A percentile compares a stretch with the other conserved stretches of the same genome.
Evolutionary conservation across 2,329 filamentous ascomycete species (phyloP).

Genomic region (Cordyceps tenuipes): DNA sequence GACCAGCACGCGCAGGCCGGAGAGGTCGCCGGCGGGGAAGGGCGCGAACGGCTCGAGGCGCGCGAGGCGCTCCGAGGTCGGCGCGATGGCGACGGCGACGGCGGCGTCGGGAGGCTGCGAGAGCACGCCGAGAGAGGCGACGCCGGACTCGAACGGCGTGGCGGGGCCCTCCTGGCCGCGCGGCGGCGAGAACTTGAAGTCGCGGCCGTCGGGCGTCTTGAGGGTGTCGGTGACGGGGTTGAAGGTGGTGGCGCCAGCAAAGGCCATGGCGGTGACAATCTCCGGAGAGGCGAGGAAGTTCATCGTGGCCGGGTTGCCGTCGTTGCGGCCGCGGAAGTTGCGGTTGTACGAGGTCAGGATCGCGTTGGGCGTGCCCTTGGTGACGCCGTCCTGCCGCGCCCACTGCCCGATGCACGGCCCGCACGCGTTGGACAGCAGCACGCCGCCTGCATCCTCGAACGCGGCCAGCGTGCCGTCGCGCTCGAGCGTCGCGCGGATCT

Average conservation of each 20-base stretch:
- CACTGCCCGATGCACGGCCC: constrained; percentile 92
- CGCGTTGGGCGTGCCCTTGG: constrained; percentile 81
- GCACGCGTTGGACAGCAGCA: constrained; percentile 89
- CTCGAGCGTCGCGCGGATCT: constrained; percentile 89
- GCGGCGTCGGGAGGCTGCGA: constrained; percentile 63
- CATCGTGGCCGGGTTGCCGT: constrained; percentile 94
- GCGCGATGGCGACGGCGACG: constrained; percentile 68
- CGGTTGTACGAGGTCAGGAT: constrained; percentile 98
- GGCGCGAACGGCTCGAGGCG: constrained; percentile 81
- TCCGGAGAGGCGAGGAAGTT: constrained; percentile 98
- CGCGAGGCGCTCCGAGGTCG: constrained; percentile 82
- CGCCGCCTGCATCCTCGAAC: constrained; percentile 78
- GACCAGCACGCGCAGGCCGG: constrained; percentile 76
- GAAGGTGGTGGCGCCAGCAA: constrained; percentile 86
- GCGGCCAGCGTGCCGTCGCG: constrained; percentile 80
- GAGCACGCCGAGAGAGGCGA: constrained; percentile 63
- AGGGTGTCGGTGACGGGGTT: constrained; percentile 89
- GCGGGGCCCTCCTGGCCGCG: constrained; percentile 57
- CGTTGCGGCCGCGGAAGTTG: constrained; percentile 95
- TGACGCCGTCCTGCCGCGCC: constrained; percentile 79
- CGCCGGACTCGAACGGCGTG: constrained; percentile 67
- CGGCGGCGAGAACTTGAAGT: constrained; percentile 79
- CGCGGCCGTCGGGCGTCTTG: constrained; percentile 66
- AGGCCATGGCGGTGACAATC: constrained; percentile 92
- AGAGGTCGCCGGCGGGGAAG: constrained; percentile 70